Conservation (phyloP, 352 stramenopile genomes). For the Pythium brachiatum region DNA sequence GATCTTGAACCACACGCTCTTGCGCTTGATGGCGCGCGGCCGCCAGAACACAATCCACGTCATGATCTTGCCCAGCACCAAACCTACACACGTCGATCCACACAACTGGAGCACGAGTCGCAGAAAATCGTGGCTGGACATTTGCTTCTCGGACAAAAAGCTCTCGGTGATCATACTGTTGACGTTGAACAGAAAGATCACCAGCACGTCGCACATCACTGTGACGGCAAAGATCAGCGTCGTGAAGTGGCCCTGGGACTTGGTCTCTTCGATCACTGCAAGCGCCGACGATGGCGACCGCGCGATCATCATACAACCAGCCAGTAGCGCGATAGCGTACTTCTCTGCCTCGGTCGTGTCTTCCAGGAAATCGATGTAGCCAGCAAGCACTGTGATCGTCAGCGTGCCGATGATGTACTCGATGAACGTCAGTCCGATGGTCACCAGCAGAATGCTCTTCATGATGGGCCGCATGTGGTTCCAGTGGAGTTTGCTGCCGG, state of each 20-base stretch:
- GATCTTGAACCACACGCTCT: constrained; percentile 39
- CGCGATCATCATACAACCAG: constrained; percentile 72
- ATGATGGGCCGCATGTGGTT: constrained; percentile 60
- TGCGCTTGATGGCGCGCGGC: constrained; percentile 47
- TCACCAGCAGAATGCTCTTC: constrained; percentile 52
- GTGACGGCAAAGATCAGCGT: constrained; percentile 67
- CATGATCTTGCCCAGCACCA: constrained; percentile 54
- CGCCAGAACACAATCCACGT: constrained; percentile 53
- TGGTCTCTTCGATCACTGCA: constrained; percentile 66
- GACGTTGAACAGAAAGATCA: constrained; percentile 74
- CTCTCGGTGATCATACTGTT: constrained; percentile 70
- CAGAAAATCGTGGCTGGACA: constrained; percentile 34
- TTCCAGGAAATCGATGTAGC: constrained; percentile 64
- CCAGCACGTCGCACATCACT: constrained; percentile 66
- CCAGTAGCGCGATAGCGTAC: constrained; percentile 58
- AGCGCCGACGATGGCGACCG: constrained; percentile 62
- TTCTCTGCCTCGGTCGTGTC: constrained; percentile 55
- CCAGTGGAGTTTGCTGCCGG: constrained; percentile 65
- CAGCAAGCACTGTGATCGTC: constrained; percentile 54
- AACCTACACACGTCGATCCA: constrained; percentile 45
- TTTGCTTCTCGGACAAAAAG: constrained; percentile 54
- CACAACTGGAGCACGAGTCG: constrained; percentile 43
- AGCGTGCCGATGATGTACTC: constrained; percentile 68
- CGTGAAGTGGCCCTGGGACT: constrained; percentile 63
- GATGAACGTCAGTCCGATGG: constrained; percentile 46